Evolutionary conservation across 2,329 filamentous ascomycete species (phyloP).

Genomic region (Arachnomyces sp.): DNA sequence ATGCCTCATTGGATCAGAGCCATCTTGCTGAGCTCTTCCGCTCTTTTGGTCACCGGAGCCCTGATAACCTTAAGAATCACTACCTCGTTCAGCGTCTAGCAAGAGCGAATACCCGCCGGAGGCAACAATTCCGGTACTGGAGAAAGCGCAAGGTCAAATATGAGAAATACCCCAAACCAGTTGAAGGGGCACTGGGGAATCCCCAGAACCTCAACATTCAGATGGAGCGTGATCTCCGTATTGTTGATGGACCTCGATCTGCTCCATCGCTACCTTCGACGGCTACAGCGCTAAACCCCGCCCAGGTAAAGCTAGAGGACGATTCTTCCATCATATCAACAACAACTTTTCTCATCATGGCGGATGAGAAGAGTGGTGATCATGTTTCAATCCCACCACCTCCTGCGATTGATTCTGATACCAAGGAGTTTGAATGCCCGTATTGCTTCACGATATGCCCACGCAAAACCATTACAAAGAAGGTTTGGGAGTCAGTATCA

Average conservation of each 20-base stretch:
- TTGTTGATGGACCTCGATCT: too few species aligned
- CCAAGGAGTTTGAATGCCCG: slow-evolving; percentile 2
- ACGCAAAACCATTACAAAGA: too few species aligned
- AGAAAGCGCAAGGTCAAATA: slow-evolving; percentile 2
- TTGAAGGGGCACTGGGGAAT: too few species aligned
- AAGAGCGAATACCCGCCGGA: slow-evolving; percentile 9
- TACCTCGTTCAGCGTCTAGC: slow-evolving; percentile 11
- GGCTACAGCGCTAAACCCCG: background rate
- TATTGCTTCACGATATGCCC: slow-evolving; percentile 1
- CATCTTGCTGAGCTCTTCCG: too few species aligned
- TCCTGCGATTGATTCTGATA: too few species aligned
- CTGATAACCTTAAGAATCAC: background rate
- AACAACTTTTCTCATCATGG: background rate
- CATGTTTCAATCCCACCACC: too few species aligned
- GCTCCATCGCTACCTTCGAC: background rate
- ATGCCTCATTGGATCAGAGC: too few species aligned
- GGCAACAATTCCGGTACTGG: slow-evolving; percentile 12
- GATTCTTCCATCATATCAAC: background rate
- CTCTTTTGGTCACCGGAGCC: background rate
- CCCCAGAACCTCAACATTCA: too few species aligned
- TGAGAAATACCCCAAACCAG: slow-evolving; percentile 1
- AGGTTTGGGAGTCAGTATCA: too few species aligned
- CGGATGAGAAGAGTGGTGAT: too few species aligned
- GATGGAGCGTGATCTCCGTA: too few species aligned
- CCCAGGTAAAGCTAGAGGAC: background rate